A percentile compares a stretch with the other conserved stretches of the same genome.
Conservation (phyloP, 1,284 basidiomycete species). For the Ustilago hordei region DNA sequence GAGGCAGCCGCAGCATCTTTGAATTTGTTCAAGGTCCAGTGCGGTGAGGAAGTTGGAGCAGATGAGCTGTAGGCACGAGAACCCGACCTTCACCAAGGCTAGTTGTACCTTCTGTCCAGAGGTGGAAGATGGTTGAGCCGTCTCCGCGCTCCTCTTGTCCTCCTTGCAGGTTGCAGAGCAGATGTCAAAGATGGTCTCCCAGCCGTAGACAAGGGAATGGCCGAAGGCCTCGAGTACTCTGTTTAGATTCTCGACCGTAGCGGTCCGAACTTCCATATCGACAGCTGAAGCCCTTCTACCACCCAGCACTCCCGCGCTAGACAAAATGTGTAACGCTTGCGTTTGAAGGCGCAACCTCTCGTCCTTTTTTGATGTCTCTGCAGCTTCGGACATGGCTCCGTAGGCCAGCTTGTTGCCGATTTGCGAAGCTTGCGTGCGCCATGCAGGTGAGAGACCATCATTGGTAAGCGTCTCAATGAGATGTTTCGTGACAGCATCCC, state of each 20-base stretch:
- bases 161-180: conserved; percentile 55
- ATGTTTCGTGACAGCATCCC: conserved; percentile 83
- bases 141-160: conserved; percentile 37
- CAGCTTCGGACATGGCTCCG: conserved; percentile 73
- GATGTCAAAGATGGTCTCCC: conserved; percentile 91
- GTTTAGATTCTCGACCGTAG: conserved; percentile 88
- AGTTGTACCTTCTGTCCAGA: conserved; percentile 67
- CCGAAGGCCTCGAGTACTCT: conserved; percentile 87
- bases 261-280: conserved; percentile 80
- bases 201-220: conserved; percentile 88
- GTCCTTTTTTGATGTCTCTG: conserved; percentile 35
- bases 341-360: conserved; percentile 79
- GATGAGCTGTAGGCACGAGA: conserved; percentile 91
- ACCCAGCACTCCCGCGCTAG: conserved; percentile 79
- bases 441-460: conserved; percentile 77
- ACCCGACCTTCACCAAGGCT: conserved; percentile 81
- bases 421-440: conserved; percentile 87
- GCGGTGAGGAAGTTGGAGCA: conserved; percentile 87
- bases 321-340: conserved; percentile 83
- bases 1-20: conserved; percentile 87
- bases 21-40: conserved; percentile 82
- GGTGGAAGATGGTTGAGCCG: conserved; percentile 51
- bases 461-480: conserved; percentile 81
- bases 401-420: conserved; percentile 76
- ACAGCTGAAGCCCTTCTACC: conserved; percentile 69